phyloP scores from a whole-genome alignment of 2,329 filamentous ascomycete species.

The Colletotrichum chrysophilum region DNA sequence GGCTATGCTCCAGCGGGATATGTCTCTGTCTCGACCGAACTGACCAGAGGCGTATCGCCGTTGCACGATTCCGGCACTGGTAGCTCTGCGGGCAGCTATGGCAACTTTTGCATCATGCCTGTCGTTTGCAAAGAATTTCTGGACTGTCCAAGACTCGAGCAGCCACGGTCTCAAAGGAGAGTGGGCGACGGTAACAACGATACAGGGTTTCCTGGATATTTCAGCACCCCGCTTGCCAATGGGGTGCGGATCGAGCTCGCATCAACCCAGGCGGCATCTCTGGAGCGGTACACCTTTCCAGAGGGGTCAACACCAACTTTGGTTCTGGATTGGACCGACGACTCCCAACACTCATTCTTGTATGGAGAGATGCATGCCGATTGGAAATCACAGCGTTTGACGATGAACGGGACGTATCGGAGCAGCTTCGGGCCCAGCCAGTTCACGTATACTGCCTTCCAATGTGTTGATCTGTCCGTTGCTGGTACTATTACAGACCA shows the following conservation, averaged over 20 bases:
- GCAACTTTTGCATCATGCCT: constrained; percentile 3
- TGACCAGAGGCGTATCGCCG: neutral
- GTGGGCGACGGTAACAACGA: neutral
- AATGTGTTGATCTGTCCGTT: neutral
- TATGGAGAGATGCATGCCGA: neutral
- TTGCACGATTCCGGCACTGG: constrained; percentile 1
- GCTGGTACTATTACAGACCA: neutral
- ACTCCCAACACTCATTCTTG: neutral
- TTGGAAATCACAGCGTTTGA: neutral
- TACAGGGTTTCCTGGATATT: neutral
- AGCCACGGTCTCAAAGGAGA: neutral
- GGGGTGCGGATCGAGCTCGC: neutral
- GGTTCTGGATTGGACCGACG: neutral
- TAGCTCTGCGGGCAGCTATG: constrained; percentile 1
- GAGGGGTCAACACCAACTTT: neutral
- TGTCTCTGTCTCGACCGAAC: neutral
- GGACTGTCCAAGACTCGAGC: neutral
- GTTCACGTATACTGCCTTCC: neutral
- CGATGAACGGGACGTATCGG: neutral
- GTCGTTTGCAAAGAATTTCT: neutral
- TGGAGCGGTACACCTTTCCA: neutral
- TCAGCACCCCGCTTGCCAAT: neutral
- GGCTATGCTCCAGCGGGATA: neutral
- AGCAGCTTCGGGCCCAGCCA: neutral
- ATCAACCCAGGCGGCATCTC: neutral